A percentile compares a stretch with the other conserved stretches of the same genome.
Evolutionary conservation across 768 basidiomycete genomes (phyloP).

Genomic region (Mycena polygramma): DNA sequence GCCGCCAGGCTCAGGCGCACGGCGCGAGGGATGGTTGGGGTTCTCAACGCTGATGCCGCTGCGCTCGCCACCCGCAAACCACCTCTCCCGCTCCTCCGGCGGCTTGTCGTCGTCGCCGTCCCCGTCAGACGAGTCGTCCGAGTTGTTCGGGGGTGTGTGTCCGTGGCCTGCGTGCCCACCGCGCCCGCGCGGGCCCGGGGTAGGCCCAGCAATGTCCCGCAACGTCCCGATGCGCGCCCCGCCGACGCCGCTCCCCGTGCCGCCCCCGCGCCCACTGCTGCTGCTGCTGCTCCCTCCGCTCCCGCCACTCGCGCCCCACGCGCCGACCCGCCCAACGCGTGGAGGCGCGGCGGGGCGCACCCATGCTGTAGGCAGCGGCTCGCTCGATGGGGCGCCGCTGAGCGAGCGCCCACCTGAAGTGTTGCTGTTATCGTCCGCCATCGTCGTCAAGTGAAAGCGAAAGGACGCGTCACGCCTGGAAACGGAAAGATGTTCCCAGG

Average conservation of each 20-base stretch:
- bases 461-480: constrained; percentile 19
- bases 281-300: not conserved
- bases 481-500: constrained; percentile 8
- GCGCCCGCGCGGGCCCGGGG: not conserved
- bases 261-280: not conserved
- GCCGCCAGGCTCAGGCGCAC: constrained; percentile 60
- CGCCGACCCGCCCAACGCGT: constrained; percentile 35
- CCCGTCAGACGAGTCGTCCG: not conserved
- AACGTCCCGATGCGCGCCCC: constrained; percentile 25
- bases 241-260: not conserved
- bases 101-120: constrained; percentile 55
- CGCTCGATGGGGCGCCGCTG: constrained; percentile 22
- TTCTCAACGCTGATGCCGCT: constrained; percentile 94
- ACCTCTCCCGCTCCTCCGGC: constrained; percentile 69
- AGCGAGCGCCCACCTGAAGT: constrained; percentile 21
- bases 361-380: constrained; percentile 31
- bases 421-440: constrained; percentile 25
- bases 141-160: not conserved
- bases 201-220: constrained; percentile 17
- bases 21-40: constrained; percentile 65
- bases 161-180: constrained; percentile 2
- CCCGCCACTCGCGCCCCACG: constrained; percentile 14
- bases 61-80: constrained; percentile 96
- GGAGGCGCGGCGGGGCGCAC: constrained; percentile 16
- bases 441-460: not conserved